A percentile compares a stretch with the other conserved stretches of the same genome.
These are phyloP conservation scores for Detonula confervacea DNA, from an alignment of 352 stramenopile genomes.

Conservation along the genomic window DNA sequence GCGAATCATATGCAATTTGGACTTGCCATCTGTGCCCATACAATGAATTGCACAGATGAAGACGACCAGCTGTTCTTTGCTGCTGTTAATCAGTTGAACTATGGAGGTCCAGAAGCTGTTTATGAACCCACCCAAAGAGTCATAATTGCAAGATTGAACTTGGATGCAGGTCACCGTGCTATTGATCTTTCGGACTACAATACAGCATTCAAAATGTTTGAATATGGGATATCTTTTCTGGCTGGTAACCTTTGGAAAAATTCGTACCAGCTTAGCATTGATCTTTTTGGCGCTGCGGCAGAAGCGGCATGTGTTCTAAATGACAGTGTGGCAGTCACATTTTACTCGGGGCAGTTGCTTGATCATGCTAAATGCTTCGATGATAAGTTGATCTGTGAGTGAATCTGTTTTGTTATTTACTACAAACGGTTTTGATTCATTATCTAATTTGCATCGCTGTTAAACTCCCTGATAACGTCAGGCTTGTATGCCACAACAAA, in stretches of 20 bases:
- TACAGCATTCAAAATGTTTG: constrained; percentile 33
- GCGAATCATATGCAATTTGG: constrained; percentile 44
- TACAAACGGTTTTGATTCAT: not conserved
- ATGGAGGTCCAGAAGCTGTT: constrained; percentile 20
- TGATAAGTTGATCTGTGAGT: constrained; percentile 16
- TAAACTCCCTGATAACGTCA: too few relatives aligned
- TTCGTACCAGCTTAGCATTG: constrained; percentile 33
- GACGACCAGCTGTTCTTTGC: constrained; percentile 46
- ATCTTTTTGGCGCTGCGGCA: constrained; percentile 32
- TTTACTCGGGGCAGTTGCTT: constrained; percentile 2
- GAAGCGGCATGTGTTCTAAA: constrained; percentile 14
- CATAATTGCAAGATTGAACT: constrained; percentile 36
- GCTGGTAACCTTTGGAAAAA: constrained; percentile 26
- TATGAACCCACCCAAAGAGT: constrained; percentile 20
- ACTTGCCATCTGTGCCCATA: constrained; percentile 14
- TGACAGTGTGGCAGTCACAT: not conserved
- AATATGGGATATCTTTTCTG: constrained; percentile 48
- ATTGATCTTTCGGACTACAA: constrained; percentile 30
- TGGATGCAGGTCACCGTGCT: constrained; percentile 38
- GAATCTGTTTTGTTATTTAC: not conserved
- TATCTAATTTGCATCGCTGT: too few relatives aligned
- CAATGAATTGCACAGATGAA: constrained; percentile 1
- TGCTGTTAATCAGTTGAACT: constrained; percentile 40
- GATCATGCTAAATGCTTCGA: constrained; percentile 13
- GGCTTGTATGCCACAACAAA: not conserved